phyloP scores from a whole-genome alignment of 2,329 filamentous ascomycete genomes.

The Neurospora sp. region DNA sequence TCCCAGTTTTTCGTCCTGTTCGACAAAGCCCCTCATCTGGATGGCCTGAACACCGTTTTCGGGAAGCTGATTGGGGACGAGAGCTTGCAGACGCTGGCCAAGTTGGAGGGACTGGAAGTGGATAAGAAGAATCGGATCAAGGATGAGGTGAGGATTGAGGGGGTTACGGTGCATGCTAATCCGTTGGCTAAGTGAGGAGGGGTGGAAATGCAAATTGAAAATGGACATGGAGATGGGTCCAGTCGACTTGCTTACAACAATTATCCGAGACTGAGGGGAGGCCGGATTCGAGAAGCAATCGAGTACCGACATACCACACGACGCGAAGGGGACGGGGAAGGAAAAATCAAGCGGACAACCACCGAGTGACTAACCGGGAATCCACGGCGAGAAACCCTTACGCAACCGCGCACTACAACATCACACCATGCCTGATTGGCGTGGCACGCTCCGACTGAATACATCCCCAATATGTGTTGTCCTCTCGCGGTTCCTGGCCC shows the following conservation, averaged over 20 bases:
- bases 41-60: constrained; percentile 78
- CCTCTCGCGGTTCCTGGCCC: neutral
- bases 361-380: neutral
- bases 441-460: neutral
- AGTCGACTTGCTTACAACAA: neutral
- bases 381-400: neutral
- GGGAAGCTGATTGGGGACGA: constrained; percentile 62
- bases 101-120: constrained; percentile 60
- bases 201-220: neutral
- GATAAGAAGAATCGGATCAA: constrained; percentile 71
- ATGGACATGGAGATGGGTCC: neutral
- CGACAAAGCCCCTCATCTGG: constrained; percentile 67
- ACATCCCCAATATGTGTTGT: neutral
- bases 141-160: constrained; percentile 56
- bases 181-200: constrained; percentile 51
- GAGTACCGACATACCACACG: neutral
- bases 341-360: neutral
- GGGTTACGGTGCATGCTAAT: constrained; percentile 68
- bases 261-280: neutral
- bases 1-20: constrained; percentile 77
- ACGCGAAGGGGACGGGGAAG: neutral
- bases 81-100: constrained; percentile 53
- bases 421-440: neutral
- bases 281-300: neutral
- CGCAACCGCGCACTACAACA: neutral